Evolutionary conservation across 371 early-diverging fungal species (phyloP).

Genomic region (Choanephora cucurbitarum): DNA sequence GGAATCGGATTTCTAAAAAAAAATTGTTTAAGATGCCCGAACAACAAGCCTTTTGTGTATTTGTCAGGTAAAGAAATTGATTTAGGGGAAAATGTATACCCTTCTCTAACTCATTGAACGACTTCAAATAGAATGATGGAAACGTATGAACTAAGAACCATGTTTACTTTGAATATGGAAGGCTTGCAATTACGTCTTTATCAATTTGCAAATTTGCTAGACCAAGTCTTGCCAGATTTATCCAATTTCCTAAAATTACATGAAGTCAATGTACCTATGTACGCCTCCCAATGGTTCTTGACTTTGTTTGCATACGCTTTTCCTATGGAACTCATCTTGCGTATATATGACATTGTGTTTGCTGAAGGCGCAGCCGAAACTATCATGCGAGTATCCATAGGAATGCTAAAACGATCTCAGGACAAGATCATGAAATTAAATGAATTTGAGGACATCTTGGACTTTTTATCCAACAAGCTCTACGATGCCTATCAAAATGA

Average conservation of each 20-base stretch:
- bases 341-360: slow-evolving; percentile 87
- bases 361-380: slow-evolving; percentile 86
- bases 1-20: no score
- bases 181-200: slow-evolving; percentile 82
- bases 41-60: slow-evolving; percentile 88
- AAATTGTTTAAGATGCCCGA: slow-evolving; percentile 74
- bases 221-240: slow-evolving; percentile 79
- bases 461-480: slow-evolving; percentile 72
- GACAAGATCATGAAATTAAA: slow-evolving; percentile 70
- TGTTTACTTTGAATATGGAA: slow-evolving; percentile 86
- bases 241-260: slow-evolving; percentile 72
- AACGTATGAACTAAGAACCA: slow-evolving; percentile 80
- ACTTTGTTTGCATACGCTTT: slow-evolving; percentile 89
- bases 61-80: slow-evolving; percentile 60
- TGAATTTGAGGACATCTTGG: slow-evolving; percentile 86
- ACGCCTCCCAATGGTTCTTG: slow-evolving; percentile 92
- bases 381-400: slow-evolving; percentile 89
- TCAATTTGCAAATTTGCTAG: slow-evolving; percentile 83
- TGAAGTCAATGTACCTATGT: slow-evolving; percentile 87
- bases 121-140: slow-evolving; percentile 86
- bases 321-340: slow-evolving; percentile 75
- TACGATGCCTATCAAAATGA: slow-evolving; percentile 77
- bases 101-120: no score
- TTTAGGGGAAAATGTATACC: no score
- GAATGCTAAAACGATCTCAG: slow-evolving; percentile 80